Evolutionary conservation across 371 early-diverging fungal species (phyloP).

Genomic region (Phascolomyces articulosus): DNA sequence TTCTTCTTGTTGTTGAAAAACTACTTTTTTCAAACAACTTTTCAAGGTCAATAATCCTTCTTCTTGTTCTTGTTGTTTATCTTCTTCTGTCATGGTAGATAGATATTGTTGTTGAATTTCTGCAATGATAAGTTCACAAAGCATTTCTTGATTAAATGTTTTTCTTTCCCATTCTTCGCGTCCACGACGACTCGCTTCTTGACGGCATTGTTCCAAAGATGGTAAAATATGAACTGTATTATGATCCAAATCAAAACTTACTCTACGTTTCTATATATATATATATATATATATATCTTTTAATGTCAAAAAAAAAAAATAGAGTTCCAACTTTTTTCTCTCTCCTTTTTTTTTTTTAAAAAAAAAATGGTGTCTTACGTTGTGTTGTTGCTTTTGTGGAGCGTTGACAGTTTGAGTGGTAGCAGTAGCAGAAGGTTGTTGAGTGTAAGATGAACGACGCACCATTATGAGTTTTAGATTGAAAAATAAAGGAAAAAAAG

Average conservation of each 20-base stretch:
- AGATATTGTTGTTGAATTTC: constrained; percentile 36
- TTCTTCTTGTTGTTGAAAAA: background rate
- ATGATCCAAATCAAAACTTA: constrained; percentile 50
- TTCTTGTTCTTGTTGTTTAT: background rate
- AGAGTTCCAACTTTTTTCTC: too few species aligned
- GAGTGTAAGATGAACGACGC: constrained; percentile 1
- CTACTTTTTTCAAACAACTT: constrained; percentile 26
- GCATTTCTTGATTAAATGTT: constrained; percentile 35
- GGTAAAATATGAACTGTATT: constrained; percentile 47
- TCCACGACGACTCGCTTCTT: constrained; percentile 29
- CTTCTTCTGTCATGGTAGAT: too few species aligned
- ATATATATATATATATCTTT: background rate
- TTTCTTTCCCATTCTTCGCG: constrained; percentile 40
- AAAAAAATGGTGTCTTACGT: too few species aligned
- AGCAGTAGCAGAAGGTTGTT: background rate
- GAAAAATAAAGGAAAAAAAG: background rate
- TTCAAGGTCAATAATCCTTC: constrained; percentile 12
- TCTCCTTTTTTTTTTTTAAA: too few species aligned
- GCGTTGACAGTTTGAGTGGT: background rate
- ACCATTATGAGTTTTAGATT: background rate
- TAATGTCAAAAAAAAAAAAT: background rate
- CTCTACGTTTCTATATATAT: constrained; percentile 26
- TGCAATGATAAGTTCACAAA: constrained; percentile 41
- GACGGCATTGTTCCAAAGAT: constrained; percentile 35
- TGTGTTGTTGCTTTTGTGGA: background rate